Conservation (phyloP, 1,284 basidiomycete species). For the Athelia psychrophila region DNA sequence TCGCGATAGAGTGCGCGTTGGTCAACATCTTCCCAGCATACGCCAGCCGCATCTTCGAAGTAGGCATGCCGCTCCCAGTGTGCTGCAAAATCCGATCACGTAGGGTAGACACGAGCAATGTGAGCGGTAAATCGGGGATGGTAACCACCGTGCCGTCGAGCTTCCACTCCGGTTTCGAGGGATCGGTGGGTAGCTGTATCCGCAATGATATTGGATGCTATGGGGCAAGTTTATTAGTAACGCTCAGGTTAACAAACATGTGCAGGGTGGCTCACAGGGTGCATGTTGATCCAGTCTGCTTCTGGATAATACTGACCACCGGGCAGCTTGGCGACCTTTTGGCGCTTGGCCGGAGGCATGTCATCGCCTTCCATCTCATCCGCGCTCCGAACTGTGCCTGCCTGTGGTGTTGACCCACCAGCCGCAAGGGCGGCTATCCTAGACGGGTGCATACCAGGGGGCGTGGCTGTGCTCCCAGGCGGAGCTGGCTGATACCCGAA, state of each 20-base stretch:
- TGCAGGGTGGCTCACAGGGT: constrained; percentile 56
- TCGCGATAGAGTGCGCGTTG: constrained; percentile 80
- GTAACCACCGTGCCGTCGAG: constrained; percentile 77
- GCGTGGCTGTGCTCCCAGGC: constrained; percentile 21
- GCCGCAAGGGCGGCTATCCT: constrained; percentile 50
- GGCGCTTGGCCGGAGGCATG: constrained; percentile 77
- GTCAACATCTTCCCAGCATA: constrained; percentile 82
- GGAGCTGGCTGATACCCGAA: constrained; percentile 75
- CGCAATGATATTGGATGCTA: constrained; percentile 82
- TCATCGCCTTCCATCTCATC: constrained; percentile 76
- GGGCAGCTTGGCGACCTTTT: constrained; percentile 77
- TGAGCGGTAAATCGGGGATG: constrained; percentile 80
- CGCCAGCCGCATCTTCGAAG: constrained; percentile 75
- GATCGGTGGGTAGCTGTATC: constrained; percentile 79
- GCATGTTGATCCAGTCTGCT: constrained; percentile 84
- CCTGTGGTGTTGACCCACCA: constrained; percentile 34
- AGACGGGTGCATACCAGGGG: constrained; percentile 43
- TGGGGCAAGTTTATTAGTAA: background rate
- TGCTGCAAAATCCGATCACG: constrained; percentile 82
- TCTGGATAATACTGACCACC: constrained; percentile 81
- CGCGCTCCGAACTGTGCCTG: constrained; percentile 68
- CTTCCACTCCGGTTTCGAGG: constrained; percentile 88
- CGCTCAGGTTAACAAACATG: background rate
- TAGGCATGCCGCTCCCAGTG: constrained; percentile 73
- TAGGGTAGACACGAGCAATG: constrained; percentile 78